Base-by-base conservation (phyloP, 495 filamentous ascomycete genomes). In the Podospora pseudoanserina region DNA sequence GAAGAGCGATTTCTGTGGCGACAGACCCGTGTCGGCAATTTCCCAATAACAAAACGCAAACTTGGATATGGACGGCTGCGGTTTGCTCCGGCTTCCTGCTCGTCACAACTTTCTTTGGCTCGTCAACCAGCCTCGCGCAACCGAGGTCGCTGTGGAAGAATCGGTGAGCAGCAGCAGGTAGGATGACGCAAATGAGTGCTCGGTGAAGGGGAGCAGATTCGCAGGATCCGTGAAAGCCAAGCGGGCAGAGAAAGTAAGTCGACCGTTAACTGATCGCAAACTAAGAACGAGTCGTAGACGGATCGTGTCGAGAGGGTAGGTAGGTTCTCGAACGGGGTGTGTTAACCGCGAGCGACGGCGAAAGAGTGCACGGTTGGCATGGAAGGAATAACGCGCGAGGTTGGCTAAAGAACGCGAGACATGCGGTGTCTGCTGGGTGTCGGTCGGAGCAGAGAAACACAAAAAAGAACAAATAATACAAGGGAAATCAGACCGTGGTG, bases 361-460 rank as follows among this genome's bases (percentile, higher is more conserved):
- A 34, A 62, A 26, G 28, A 58, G 55, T 19, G 59, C 53, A 54
- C 19, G 60, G 65, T 26, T 63, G 65, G 63, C 64, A 63, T 54
- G 63, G 68, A 63, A 67, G 44, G 65, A 63, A 61, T 39, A 63
- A 44, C 61, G 18, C 28, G 69, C 69, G 65, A 64, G 59, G 32
- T 34, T 18, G 57, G 26, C 30, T 13, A 63, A 49, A 58, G 20
- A 23, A 71, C 39, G 58, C 62, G 63, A 39, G 44, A 44, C 61
- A 64, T 30, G 7, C 60, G 60, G 39, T 55, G 20, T 32, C 20
- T 16, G 53, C 7, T 23, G 23, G 23, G 23, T 23, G 23, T 23
- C 23, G 23, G 64, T 64, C 65, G 65, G 7, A 11, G n/a, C n/a
- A 11, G 59, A 20, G 23, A 32, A 30, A 19, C n/a, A 44, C 11